Base-by-base conservation (phyloP, 371 early-diverging fungal species). In the Sporodiniella umbellata region DNA sequence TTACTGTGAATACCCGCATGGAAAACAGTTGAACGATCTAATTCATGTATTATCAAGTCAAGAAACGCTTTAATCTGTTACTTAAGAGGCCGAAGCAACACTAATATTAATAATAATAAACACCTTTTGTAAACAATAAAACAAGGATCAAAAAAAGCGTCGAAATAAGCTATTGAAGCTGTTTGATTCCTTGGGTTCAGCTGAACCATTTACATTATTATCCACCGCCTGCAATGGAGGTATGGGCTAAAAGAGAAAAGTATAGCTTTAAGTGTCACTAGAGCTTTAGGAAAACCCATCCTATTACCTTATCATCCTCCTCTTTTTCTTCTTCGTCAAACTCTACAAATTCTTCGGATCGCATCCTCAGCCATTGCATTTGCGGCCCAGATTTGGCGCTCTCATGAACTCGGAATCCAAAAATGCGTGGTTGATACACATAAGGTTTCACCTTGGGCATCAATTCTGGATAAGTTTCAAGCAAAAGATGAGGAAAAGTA, bases 401-500 rank as follows among this genome's bases (percentile, higher is more conserved):
- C 64, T 80, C 83, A 55, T 79, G 78, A 14, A 93, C 79, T 45
- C 84, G 68, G 70, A 95, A 93, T 31, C 95, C 95, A 73, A 89
- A 95, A 25, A 93, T 81, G 19, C 76, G 81, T 24, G 92, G 92
- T 24, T 81, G 75, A 66, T 92, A 95, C 38, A 85, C 77, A 45
- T 62, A 66, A 14, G 56, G 60, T 28, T 69, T 73, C 14, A 77
- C 54, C 31, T 62, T 62, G 10, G 92, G 91, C 12, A 82, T 67
- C 23, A 89, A 58, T 38, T 93, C 84, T 22, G 93, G 83, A 66
- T 87, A 93, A 7, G 86, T 82, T 60, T 93, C 79, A 70, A 96
- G 87, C 43, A 98, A 77, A 54, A 98, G 77, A 64, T 95, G 93
- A 15, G 96, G 89, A 71, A 95, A 95, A 11, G 97, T 91, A 5